Percentiles rank a stretch among this genome's conserved stretches.
These are phyloP conservation scores for Metschnikowia chrysomelidarum DNA, from an alignment of 805 yeast species.

Conservation along the genomic window DNA sequence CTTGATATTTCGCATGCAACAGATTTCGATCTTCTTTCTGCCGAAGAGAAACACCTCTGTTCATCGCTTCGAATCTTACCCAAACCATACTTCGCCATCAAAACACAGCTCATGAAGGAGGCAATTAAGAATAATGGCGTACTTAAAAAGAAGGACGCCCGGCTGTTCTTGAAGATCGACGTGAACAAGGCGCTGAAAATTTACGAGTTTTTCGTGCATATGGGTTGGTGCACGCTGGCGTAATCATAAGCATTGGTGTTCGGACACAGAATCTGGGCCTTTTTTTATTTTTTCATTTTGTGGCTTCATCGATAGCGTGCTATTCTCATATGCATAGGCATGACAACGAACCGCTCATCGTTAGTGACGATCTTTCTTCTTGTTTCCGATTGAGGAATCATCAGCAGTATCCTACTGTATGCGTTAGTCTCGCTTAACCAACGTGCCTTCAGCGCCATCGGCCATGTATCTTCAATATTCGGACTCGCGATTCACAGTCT, in stretches of 20 bases:
- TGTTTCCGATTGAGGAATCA: too few species aligned
- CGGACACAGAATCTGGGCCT: too few species aligned
- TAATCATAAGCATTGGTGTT: constrained; percentile 1
- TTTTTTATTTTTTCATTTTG: too few species aligned
- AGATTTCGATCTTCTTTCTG: constrained; percentile 77
- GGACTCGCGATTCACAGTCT: too few species aligned
- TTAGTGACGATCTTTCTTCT: too few species aligned
- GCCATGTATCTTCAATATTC: too few species aligned
- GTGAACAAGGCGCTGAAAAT: constrained; percentile 84
- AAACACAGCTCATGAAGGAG: constrained; percentile 85
- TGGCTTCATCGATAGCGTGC: too few species aligned
- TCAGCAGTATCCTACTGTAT: too few species aligned
- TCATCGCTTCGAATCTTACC: constrained; percentile 82
- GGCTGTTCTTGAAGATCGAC: constrained; percentile 81
- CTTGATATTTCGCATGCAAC: constrained; percentile 74
- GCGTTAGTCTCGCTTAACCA: too few species aligned
- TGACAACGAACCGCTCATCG: too few species aligned
- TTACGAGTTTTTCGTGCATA: constrained; percentile 88
- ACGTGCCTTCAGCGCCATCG: too few species aligned
- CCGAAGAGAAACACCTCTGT: constrained; percentile 88
- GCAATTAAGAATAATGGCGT: constrained; percentile 81
- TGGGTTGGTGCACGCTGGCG: constrained; percentile 73
- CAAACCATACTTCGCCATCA: constrained; percentile 90
- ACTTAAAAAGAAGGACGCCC: constrained; percentile 79
- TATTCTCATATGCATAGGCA: too few species aligned